These are phyloP conservation scores for Ascochyta rabiei DNA, from an alignment of 2,329 filamentous ascomycete genomes.

Conservation along the genomic window DNA sequence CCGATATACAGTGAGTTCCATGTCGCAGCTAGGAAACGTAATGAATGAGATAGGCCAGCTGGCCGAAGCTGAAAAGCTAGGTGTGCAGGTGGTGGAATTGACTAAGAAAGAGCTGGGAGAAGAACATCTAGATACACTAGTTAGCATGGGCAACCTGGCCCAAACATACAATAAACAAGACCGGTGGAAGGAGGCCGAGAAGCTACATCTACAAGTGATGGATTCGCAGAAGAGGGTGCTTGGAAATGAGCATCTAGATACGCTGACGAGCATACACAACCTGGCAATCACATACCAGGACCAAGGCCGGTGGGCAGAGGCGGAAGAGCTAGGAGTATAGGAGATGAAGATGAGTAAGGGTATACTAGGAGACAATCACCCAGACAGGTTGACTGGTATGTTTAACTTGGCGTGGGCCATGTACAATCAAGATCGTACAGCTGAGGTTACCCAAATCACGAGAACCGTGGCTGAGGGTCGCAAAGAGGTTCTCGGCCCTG, in stretches of 20 bases:
- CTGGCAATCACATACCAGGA: not conserved
- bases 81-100: not conserved
- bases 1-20: not conserved
- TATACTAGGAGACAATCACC: too few species aligned
- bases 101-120: not conserved
- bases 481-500: too few species aligned
- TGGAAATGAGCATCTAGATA: not conserved
- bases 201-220: not conserved
- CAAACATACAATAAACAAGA: not conserved
- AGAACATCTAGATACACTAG: not conserved
- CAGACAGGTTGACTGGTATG: too few species aligned
- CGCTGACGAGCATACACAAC: not conserved
- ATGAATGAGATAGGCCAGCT: not conserved
- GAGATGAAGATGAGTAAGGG: too few species aligned
- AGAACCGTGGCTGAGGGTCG: too few species aligned
- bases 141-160: not conserved
- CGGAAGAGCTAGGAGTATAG: too few species aligned
- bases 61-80: not conserved
- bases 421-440: too few species aligned
- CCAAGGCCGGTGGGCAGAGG: not conserved
- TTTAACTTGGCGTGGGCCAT: not conserved
- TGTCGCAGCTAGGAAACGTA: not conserved
- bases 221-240: not conserved
- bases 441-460: too few species aligned
- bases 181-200: not conserved